Evolutionary conservation across 495 filamentous ascomycete genomes (phyloP).

Genomic region (Aspergillus baeticus): DNA sequence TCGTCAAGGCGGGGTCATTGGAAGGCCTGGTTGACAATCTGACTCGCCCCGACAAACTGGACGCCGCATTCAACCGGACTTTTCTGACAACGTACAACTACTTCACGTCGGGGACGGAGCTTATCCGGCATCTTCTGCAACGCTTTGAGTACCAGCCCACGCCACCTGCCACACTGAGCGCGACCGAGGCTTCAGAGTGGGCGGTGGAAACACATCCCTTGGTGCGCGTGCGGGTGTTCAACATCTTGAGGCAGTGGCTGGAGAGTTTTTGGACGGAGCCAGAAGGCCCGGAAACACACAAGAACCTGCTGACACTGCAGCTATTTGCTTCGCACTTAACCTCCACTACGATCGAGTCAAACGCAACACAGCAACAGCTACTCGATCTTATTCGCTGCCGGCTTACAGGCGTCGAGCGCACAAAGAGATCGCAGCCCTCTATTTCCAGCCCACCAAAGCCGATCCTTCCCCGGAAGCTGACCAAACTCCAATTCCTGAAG

Average conservation of each 20-base stretch:
- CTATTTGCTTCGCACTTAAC: conserved; percentile 68
- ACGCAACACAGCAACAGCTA: conserved; percentile 70
- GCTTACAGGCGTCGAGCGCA: conserved; percentile 72
- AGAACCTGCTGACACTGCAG: conserved; percentile 64
- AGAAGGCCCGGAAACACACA: background rate
- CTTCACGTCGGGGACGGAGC: conserved; percentile 76
- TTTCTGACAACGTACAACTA: conserved; percentile 90
- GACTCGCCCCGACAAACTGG: conserved; percentile 85
- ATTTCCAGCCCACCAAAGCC: conserved; percentile 71
- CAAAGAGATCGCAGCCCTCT: conserved; percentile 71
- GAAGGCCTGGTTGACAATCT: conserved; percentile 85
- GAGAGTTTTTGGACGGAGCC: conserved; percentile 93
- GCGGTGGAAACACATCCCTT: conserved; percentile 78
- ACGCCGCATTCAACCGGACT: conserved; percentile 84
- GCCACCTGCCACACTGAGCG: conserved; percentile 66
- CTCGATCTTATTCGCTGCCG: conserved; percentile 77
- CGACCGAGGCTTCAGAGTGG: conserved; percentile 69
- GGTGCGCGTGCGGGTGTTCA: conserved; percentile 83
- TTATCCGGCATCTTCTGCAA: conserved; percentile 79
- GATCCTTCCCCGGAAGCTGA: conserved; percentile 88
- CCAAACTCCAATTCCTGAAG: conserved; percentile 86
- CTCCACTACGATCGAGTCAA: conserved; percentile 78
- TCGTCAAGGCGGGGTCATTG: conserved; percentile 41
- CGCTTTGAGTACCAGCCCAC: conserved; percentile 82
- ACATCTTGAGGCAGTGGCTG: conserved; percentile 91